A percentile compares a stretch with the other conserved stretches of the same genome.
phyloP scores from a whole-genome alignment of 345 rosid genomes.

The Alliaria petiolata region DNA sequence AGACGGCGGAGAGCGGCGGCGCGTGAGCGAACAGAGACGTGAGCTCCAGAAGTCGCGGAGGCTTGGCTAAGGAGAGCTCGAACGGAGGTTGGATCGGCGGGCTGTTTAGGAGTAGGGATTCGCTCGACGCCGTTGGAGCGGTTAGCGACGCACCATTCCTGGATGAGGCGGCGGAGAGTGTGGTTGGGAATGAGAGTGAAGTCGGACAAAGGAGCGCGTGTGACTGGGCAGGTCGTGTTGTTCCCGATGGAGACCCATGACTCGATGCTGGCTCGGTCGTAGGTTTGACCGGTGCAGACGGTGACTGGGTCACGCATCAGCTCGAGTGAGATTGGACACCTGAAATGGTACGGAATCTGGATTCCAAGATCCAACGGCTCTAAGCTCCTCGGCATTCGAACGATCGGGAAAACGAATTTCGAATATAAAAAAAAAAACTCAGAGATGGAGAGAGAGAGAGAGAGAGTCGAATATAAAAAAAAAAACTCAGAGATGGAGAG shows the following conservation, averaged over 20 bases:
- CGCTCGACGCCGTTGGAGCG: conserved; percentile 66
- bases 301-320: conserved; percentile 84
- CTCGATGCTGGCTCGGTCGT: conserved; percentile 79
- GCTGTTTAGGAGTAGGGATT: conserved; percentile 94
- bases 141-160: conserved; percentile 76
- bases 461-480: not conserved
- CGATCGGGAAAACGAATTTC: not conserved
- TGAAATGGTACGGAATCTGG: conserved; percentile 55
- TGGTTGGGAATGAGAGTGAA: conserved; percentile 67
- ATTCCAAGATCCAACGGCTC: conserved; percentile 25
- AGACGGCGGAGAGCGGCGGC: conserved; percentile 73
- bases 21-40: conserved; percentile 43
- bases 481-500: not conserved
- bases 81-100: conserved; percentile 74
- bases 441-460: not conserved
- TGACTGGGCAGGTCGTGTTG: conserved; percentile 68
- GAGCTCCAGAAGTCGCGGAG: conserved; percentile 32
- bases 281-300: conserved; percentile 74
- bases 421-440: not conserved
- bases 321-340: conserved; percentile 73
- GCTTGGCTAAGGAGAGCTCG: conserved; percentile 58
- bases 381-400: conserved; percentile 26
- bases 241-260: conserved; percentile 62
- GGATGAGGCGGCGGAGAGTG: conserved; percentile 82
- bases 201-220: conserved; percentile 38